These are phyloP conservation scores for Rhizopogon salebrosus DNA, from an alignment of 768 basidiomycete species.

Conservation along the genomic window DNA sequence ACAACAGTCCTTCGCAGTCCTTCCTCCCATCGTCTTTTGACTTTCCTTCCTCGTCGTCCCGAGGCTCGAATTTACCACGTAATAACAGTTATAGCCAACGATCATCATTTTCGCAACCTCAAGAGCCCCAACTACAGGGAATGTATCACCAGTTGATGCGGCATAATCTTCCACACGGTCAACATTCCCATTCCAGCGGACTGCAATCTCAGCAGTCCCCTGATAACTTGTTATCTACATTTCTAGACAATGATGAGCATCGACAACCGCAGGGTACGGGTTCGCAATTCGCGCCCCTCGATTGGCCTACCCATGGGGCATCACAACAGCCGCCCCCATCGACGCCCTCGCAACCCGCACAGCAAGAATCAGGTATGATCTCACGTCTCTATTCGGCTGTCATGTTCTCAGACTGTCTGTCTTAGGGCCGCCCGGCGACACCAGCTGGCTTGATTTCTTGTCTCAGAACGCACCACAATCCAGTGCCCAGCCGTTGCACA, in stretches of 20 bases:
- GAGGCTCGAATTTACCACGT: slow-evolving; percentile 16
- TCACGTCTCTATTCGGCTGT: not conserved
- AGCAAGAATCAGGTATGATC: slow-evolving; percentile 21
- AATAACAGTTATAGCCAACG: slow-evolving; percentile 21
- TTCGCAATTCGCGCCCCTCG: slow-evolving; percentile 22
- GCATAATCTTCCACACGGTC: slow-evolving; percentile 18
- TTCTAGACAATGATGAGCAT: slow-evolving; percentile 25
- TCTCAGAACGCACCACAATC: slow-evolving; percentile 23
- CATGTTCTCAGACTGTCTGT: not conserved
- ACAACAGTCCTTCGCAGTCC: slow-evolving; percentile 17
- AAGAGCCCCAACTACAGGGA: slow-evolving; percentile 25
- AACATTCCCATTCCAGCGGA: slow-evolving; percentile 8
- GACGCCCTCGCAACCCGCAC: slow-evolving; percentile 11
- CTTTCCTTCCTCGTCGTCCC: slow-evolving; percentile 24
- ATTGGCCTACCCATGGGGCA: slow-evolving; percentile 29
- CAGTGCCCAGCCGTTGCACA: slow-evolving; percentile 21
- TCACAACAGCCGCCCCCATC: slow-evolving; percentile 12
- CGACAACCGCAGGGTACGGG: slow-evolving; percentile 16
- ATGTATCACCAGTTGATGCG: slow-evolving; percentile 24
- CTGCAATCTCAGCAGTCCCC: slow-evolving; percentile 21
- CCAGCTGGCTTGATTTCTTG: slow-evolving; percentile 29
- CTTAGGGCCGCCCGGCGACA: slow-evolving; percentile 24
- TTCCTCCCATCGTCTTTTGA: slow-evolving; percentile 23
- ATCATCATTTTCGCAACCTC: slow-evolving; percentile 22
- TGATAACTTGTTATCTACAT: slow-evolving; percentile 21